phyloP scores from a whole-genome alignment of 805 yeast genomes.

The Cyberlindnera amylophila region DNA sequence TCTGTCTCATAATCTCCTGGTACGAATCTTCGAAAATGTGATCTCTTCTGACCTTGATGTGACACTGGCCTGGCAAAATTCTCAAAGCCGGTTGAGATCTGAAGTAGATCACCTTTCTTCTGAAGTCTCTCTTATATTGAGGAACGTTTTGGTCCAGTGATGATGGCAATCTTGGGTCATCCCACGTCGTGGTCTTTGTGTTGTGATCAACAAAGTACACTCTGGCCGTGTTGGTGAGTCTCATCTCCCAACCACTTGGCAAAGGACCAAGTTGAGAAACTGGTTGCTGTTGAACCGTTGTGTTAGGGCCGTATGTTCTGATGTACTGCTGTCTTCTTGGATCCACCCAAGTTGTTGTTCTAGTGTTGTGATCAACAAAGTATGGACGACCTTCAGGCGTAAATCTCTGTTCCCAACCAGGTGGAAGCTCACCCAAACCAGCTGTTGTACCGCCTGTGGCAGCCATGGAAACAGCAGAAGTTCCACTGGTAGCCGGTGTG shows the following conservation, averaged over 20 bases:
- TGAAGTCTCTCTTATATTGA: conserved; percentile 97
- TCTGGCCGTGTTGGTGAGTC: conserved; percentile 96
- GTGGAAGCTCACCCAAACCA: conserved; percentile 94
- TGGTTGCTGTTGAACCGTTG: conserved; percentile 96
- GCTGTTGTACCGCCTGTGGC: conserved; percentile 83
- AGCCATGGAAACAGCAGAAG: conserved; percentile 65
- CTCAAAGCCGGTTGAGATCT: conserved; percentile 97
- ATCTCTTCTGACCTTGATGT: conserved; percentile 94
- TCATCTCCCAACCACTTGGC: conserved; percentile 99
- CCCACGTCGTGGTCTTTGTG: conserved; percentile 99
- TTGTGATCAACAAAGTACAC: conserved; percentile 98
- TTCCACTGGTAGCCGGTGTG: conserved; percentile 43
- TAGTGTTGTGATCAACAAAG: conserved; percentile 98
- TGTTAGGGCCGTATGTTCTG: conserved; percentile 84
- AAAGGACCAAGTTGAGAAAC: conserved; percentile 96
- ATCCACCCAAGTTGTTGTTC: conserved; percentile 99
- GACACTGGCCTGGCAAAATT: conserved; percentile 97
- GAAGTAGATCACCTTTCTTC: conserved; percentile 96
- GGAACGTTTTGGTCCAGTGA: conserved; percentile 98
- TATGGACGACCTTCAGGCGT: conserved; percentile 98
- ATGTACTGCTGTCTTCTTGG: conserved; percentile 98
- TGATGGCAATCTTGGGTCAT: conserved; percentile 97
- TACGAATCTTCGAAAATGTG: conserved; percentile 96
- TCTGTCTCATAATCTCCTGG: conserved; percentile 98
- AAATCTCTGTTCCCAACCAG: conserved; percentile 98